Evolutionary conservation across 2,329 filamentous ascomycete species (phyloP).

Genomic region (Diaporthe citri): DNA sequence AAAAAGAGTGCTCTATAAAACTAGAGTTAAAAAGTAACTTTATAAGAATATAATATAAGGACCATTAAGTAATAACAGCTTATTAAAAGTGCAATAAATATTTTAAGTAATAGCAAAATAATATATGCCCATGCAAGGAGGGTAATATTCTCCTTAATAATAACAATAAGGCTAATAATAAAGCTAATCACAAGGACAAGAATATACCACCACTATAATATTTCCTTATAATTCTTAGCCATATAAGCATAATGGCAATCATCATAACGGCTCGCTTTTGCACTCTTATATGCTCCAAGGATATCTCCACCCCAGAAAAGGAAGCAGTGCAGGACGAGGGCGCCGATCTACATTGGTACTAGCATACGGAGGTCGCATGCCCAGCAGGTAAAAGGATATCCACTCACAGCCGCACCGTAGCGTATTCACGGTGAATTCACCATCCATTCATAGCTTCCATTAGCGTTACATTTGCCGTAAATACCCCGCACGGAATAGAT

Average conservation of each 20-base stretch:
- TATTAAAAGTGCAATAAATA: slow-evolving; percentile 64
- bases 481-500: too few relatives aligned
- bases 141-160: slow-evolving; percentile 59
- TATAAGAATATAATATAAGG: too few relatives aligned
- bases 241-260: slow-evolving; percentile 67
- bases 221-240: slow-evolving; percentile 65
- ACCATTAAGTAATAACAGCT: slow-evolving; percentile 39
- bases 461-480: too few relatives aligned
- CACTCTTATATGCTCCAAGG: slow-evolving; percentile 59
- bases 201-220: slow-evolving; percentile 62
- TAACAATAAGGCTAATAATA: slow-evolving; percentile 60
- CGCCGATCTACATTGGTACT: slow-evolving; percentile 61
- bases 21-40: slow-evolving; percentile 27
- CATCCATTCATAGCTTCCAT: too few relatives aligned
- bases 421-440: too few relatives aligned
- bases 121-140: slow-evolving; percentile 62
- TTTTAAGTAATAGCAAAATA: slow-evolving; percentile 57
- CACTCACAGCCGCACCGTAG: slow-evolving; percentile 64
- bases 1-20: slow-evolving; percentile 60
- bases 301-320: slow-evolving; percentile 70
- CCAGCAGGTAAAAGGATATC: too few relatives aligned
- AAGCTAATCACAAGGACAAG: slow-evolving; percentile 57
- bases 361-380: not conserved
- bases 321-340: slow-evolving; percentile 63
- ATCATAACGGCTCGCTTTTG: slow-evolving; percentile 55